Evolutionary conservation across 1,284 basidiomycete species (phyloP).

Genomic region (Trichosporon faecale): DNA sequence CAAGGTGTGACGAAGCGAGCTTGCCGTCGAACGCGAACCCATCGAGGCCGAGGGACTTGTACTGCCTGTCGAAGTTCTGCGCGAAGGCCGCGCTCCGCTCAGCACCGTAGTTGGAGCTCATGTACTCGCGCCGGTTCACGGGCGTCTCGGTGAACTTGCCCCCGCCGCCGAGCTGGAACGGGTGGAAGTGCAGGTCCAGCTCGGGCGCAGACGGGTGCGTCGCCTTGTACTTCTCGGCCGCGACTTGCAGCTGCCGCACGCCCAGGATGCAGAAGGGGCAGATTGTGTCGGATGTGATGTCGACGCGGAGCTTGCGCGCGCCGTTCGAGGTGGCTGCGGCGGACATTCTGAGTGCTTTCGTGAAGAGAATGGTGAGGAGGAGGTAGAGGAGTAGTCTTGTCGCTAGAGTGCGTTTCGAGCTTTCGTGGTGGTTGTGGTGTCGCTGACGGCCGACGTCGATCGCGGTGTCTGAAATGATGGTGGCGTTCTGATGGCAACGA

Average conservation of each 20-base stretch:
- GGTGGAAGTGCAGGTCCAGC: constrained; percentile 40
- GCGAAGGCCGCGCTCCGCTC: constrained; percentile 36
- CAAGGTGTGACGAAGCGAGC: constrained; percentile 36
- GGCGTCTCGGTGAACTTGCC: constrained; percentile 30
- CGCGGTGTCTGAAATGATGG: background rate
- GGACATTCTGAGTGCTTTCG: constrained; percentile 9
- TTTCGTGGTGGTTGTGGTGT: background rate
- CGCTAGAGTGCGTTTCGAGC: background rate
- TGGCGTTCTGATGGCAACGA: background rate
- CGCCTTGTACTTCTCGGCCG: constrained; percentile 19
- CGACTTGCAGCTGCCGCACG: constrained; percentile 34
- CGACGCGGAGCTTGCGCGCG: constrained; percentile 23
- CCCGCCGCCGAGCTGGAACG: constrained; percentile 42
- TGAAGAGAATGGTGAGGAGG: background rate
- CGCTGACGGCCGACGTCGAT: background rate
- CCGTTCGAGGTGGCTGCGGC: constrained; percentile 2
- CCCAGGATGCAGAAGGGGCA: constrained; percentile 46
- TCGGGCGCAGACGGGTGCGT: constrained; percentile 23
- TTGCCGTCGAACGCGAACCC: constrained; percentile 24
- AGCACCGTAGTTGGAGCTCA: constrained; percentile 42
- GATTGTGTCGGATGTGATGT: constrained; percentile 38
- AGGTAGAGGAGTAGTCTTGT: background rate
- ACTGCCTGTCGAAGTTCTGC: constrained; percentile 36
- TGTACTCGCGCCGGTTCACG: constrained; percentile 29
- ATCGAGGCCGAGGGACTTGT: constrained; percentile 44